Base-by-base conservation (phyloP, 441 rosid species). In the Gossypium davidsonii region DNA sequence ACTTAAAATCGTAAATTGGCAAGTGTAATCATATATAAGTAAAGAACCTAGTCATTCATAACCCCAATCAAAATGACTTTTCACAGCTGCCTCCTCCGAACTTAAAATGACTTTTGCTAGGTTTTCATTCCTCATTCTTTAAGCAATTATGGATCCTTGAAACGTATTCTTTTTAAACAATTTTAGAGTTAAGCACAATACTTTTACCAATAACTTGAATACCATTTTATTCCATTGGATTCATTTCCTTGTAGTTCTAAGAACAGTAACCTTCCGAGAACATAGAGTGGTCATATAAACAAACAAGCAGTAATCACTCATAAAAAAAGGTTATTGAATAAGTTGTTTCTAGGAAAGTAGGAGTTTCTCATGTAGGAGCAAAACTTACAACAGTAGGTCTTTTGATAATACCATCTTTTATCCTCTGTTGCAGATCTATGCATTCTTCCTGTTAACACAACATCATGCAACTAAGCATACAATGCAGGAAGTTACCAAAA, bases 391-490 rank as follows among this genome's bases (percentile, higher is more conserved):
- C 76, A 6, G 78, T 78, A 59, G 64, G 85, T 75, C 73, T 85
- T 56, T 74, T 70, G 49, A 76, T 63, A 11, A 74, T 39, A 49
- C 87, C 89, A 21, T 71, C 75, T 31, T 83, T 80, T 48, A 79
- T 79, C 67, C 64, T 80, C 76, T 82, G 73, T 61, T 28, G 76
- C 76, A 87, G 72, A 70, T 80, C 86, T 53, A 64, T 74, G 11
- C 84, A 80, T 68, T 85, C 87, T 31, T 87, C 90, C 90, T 87
- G 84, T 65, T 71, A 67, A 65, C 3, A 53, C 58, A 44, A 55
- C 51, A 31, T 46, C 14, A 48, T 14, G 11, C 20, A 42, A 79
- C 23, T 58, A 58, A 60, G 3, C 39, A 51, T 6, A 55, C 14
- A 42, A 55, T 39, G n/a, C 20, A 26, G 14, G 12, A 9, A 15